Conservation (phyloP, 2,329 filamentous ascomycete genomes). For the Colletotrichum horii region DNA sequence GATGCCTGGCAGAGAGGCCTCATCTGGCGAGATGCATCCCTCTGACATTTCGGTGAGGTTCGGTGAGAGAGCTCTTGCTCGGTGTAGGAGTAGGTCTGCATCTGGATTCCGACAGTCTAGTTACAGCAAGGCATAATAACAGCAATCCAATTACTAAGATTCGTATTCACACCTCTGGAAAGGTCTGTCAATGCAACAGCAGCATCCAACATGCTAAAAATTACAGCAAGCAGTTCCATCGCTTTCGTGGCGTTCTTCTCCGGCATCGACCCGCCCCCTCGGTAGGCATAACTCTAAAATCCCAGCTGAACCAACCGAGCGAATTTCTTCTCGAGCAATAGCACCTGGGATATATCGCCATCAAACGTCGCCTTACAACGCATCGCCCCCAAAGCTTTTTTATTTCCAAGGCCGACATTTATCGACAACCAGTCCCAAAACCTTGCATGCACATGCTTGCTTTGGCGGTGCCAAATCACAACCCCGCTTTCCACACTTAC, state of each 20-base stretch:
- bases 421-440: neutral
- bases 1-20: neutral
- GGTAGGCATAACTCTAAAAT: neutral
- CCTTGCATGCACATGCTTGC: neutral
- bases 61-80: neutral
- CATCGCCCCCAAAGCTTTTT: neutral
- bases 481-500: neutral
- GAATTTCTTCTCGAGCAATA: neutral
- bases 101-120: neutral
- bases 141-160: rapidly evolving
- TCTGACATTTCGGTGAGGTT: neutral
- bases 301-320: neutral
- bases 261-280: neutral
- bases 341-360: neutral
- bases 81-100: too few species aligned
- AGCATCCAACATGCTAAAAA: neutral
- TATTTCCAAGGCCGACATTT: neutral
- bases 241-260: neutral
- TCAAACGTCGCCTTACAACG: neutral
- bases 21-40: neutral
- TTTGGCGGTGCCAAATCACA: neutral
- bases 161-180: neutral
- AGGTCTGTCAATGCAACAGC: neutral
- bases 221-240: neutral
- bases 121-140: neutral